These are phyloP conservation scores for Trypanosoma avium DNA, from an alignment of 208 protist genomes.

Conservation along the genomic window DNA sequence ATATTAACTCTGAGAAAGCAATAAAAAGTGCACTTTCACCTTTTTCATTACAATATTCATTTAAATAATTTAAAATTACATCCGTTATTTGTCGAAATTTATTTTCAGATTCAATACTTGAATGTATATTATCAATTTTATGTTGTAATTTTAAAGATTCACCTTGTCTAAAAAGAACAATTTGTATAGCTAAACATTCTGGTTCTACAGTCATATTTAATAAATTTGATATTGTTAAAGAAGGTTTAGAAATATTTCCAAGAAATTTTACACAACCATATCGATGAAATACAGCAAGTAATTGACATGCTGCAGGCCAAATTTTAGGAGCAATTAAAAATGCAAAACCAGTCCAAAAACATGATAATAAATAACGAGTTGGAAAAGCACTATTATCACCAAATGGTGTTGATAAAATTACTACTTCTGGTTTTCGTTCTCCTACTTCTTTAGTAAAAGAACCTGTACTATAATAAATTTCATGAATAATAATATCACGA, in stretches of 20 bases:
- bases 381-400: conserved; percentile 23
- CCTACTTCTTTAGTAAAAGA: background rate
- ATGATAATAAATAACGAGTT: conserved; percentile 16
- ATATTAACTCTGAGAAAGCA: conserved; percentile 26
- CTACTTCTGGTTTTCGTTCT: conserved; percentile 10
- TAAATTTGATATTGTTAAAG: background rate
- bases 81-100: background rate
- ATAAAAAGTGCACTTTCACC: conserved; percentile 14
- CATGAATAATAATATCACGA: conserved; percentile 28
- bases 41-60: conserved; percentile 21
- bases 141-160: background rate
- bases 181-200: conserved; percentile 22
- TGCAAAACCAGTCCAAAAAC: conserved; percentile 29
- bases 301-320: conserved; percentile 24
- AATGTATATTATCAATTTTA: background rate
- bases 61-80: conserved; percentile 21
- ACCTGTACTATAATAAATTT: conserved; percentile 18
- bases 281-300: conserved; percentile 29
- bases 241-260: conserved; percentile 6
- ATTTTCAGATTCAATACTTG: background rate
- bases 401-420: conserved; percentile 16
- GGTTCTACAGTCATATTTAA: conserved; percentile 1
- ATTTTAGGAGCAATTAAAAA: conserved; percentile 12
- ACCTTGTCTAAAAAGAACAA: conserved; percentile 26
- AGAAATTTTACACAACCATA: conserved; percentile 23